Evolutionary conservation across 2,329 filamentous ascomycete genomes (phyloP).

Genomic region (Epichloe amarillans): DNA sequence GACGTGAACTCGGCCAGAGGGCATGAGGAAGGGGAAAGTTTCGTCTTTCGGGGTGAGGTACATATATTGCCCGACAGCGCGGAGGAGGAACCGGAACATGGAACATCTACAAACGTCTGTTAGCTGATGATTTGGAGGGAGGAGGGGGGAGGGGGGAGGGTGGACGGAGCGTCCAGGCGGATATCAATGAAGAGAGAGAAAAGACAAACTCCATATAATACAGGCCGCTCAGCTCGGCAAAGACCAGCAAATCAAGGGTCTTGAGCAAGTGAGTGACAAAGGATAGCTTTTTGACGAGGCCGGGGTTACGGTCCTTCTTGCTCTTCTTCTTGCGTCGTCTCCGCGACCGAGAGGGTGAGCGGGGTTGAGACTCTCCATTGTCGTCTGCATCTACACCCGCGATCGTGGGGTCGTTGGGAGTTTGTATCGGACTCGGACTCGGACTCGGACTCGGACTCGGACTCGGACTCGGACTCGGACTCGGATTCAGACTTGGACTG

Average conservation of each 20-base stretch:
- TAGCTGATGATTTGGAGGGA: neutral
- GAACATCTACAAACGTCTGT: slow-evolving; percentile 38
- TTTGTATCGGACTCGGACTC: neutral
- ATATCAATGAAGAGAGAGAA: neutral
- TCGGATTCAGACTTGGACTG: neutral
- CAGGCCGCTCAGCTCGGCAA: slow-evolving; percentile 49
- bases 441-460: too few species aligned
- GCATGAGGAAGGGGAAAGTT: slow-evolving; percentile 39
- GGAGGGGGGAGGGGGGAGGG: too few species aligned
- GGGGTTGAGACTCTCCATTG: slow-evolving; percentile 8
- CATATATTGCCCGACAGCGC: slow-evolving; percentile 45
- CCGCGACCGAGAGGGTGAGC: slow-evolving; percentile 16
- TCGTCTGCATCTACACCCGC: slow-evolving; percentile 1
- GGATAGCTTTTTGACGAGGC: slow-evolving; percentile 43
- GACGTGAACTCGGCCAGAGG: slow-evolving; percentile 43
- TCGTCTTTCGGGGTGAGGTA: slow-evolving; percentile 52
- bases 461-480: neutral
- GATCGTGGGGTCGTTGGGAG: slow-evolving; percentile 4
- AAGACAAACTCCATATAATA: slow-evolving; percentile 56
- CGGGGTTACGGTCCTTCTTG: slow-evolving; percentile 24
- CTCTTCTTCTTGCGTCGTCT: slow-evolving; percentile 23
- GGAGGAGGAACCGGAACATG: slow-evolving; percentile 47
- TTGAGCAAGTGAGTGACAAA: slow-evolving; percentile 48
- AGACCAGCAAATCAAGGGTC: slow-evolving; percentile 49
- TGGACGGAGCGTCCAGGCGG: neutral